Base-by-base conservation (phyloP, 163 green algal genomes). In the Chloromonas sp. region DNA sequence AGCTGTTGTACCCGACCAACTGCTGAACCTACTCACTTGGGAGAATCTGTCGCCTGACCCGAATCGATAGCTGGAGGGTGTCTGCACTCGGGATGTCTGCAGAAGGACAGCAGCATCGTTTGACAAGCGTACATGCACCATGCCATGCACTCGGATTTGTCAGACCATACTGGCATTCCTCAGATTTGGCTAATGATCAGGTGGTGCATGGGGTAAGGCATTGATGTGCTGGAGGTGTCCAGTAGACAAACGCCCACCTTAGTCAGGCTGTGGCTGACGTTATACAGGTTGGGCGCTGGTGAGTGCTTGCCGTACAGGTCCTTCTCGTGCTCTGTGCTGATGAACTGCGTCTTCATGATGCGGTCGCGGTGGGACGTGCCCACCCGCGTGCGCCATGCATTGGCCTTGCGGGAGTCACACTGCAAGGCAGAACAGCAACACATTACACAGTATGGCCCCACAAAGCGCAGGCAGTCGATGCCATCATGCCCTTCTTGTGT, bases 1-100 rank as follows among this genome's bases (percentile, higher is more conserved):
- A 36, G 36, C 36, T 36, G 36, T 36, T 36, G 36, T 36, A 36
- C 36, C 36, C 36, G 36, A 36, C 36, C 36, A 36, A 36, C 36
- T 36, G 36, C 36, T 36, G 36, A 36, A 36, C 36, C 36, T 36
- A 36, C 36, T 89, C 60, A 89, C 60, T 70, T 91, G 82, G 1
- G 82, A 88, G 86, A 91, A 91, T 3, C 88, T 84, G 77, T 91
- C 88, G 2, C 84, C 84, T 15, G 78, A 86, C 62, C 88, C 88
- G 83, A 91, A 91, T 1, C 70, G 13, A 58, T 83, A 88, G 1
- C 13, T 80, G 3, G 82, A n/a, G 11, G 84, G 78, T 61, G 70
- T 82, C 2, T 59, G 66, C 59, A 84, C 61, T 14, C 70, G 36
- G 11, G 77, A 83, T 58, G 78, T 83, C 83, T 86, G 83, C 76